Evolutionary conservation across 1,139 yeast species (phyloP), one percentile per base, ranked within the genome.

Genomic region (Candida dubliniensis): DNA sequence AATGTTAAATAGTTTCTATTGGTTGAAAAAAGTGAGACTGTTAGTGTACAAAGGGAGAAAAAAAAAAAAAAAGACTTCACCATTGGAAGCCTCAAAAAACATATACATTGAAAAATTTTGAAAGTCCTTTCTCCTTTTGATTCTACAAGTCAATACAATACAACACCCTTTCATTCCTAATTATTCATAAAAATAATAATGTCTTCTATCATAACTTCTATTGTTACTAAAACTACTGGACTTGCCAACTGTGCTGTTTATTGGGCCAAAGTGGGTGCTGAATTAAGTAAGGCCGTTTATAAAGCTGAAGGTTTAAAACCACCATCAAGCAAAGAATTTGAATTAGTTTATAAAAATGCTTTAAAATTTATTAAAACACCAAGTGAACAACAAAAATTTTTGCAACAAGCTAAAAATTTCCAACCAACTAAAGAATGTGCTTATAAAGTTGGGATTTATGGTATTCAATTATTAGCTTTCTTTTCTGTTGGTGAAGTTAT

Each of bases 401-500:
- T 64, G 57, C 65, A 60, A 54, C 67, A 73, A 56, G 69, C 70
- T 51, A 58, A 64, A 48, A 63, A 72, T 47, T 74, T 79, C 67
- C 65, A 71, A 58, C 72, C 86, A 55, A 57, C 67, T 58, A 82
- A 79, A 69, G 82, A 79, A 54, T 76, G 76, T 59, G 76, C 76
- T 53, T 70, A 81, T 59, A 83, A 81, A 71, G 88, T 79, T 63
- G 85, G 86, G 57, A 84, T 91, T 44, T 83, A 82, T 67, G 83
- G 84, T 56, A 74, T 90, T 56, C 99, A 93, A 71, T 73, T 93
- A 51, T 76, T 88, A 55, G 99, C 97, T 52, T 80, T 90, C 68
- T 93, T 90, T 71, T 84, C 97, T 27, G 76, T 93, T 42, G 99
- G 99, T 64, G 99, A 93, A 78, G 83, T 91, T 57, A 79, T 93